Conservation (phyloP, 306 rosid species). For the Vigna reflexopilosa region DNA sequence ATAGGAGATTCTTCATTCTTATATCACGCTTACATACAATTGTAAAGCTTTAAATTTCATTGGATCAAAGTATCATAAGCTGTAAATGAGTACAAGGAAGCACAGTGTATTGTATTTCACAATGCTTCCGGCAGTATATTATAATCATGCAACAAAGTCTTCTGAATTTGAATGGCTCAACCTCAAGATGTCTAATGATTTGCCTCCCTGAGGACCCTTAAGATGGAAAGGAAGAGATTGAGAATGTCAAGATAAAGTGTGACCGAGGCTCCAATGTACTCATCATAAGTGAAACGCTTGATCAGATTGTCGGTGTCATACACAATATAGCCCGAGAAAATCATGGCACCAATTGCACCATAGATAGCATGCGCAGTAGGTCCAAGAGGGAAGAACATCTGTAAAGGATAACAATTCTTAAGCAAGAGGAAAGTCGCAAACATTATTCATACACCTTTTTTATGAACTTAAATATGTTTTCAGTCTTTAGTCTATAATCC, state of each 20-base stretch:
- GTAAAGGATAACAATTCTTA: conserved; percentile 32
- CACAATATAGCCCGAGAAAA: conserved; percentile 84
- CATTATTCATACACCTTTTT: not conserved
- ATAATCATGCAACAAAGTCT: conserved; percentile 28
- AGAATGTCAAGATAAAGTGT: conserved; percentile 88
- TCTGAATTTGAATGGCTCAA: conserved; percentile 21
- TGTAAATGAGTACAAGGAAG: conserved; percentile 37
- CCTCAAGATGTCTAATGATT: conserved; percentile 60
- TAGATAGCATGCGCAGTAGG: conserved; percentile 70
- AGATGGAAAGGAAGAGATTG: conserved; percentile 85
- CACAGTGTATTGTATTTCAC: conserved; percentile 24
- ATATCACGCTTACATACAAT: conserved; percentile 38
- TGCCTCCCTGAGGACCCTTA: conserved; percentile 81
- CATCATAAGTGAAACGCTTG: conserved; percentile 87
- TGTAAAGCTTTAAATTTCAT: conserved; percentile 29
- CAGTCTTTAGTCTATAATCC: not conserved
- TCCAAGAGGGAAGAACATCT: conserved; percentile 95
- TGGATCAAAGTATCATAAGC: conserved; percentile 33
- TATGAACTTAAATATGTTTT: too few relatives aligned
- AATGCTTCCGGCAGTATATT: conserved; percentile 37
- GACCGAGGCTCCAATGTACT: conserved; percentile 92
- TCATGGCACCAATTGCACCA: conserved; percentile 79
- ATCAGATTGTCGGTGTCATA: conserved; percentile 90
- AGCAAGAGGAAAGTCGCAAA: conserved; percentile 33
- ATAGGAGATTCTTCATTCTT: conserved; percentile 22